phyloP scores from a whole-genome alignment of 208 protist species.

The Crithidia sp. region DNA sequence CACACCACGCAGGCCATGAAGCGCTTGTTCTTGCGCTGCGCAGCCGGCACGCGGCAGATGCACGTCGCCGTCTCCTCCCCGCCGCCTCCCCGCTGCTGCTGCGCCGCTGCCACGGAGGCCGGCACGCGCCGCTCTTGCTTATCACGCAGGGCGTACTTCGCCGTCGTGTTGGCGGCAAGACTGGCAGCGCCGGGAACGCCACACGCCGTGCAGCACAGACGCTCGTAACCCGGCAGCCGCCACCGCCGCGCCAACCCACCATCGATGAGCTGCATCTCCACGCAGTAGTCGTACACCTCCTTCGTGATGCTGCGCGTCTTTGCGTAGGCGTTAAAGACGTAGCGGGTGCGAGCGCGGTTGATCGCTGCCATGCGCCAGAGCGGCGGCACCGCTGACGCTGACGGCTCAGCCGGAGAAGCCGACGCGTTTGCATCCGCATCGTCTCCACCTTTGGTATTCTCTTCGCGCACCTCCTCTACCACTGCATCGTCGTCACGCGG shows the following conservation, averaged over 20 bases:
- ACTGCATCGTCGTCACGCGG: slow-evolving; percentile 14
- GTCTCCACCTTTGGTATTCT: neutral
- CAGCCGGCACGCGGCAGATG: slow-evolving; percentile 79
- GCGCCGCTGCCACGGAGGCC: slow-evolving; percentile 12
- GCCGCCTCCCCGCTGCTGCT: neutral
- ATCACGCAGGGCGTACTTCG: slow-evolving; percentile 64
- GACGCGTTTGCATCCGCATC: neutral
- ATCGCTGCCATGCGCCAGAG: slow-evolving; percentile 83
- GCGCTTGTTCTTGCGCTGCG: slow-evolving; percentile 53
- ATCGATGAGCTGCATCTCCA: slow-evolving; percentile 88
- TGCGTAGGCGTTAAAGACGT: slow-evolving; percentile 73
- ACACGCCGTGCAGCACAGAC: slow-evolving; percentile 84
- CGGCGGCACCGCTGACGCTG: slow-evolving; percentile 47
- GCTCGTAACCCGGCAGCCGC: slow-evolving; percentile 83
- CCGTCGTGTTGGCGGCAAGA: slow-evolving; percentile 50
- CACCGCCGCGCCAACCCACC: slow-evolving; percentile 75
- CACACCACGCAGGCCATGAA: slow-evolving; percentile 81
- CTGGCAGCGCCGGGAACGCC: slow-evolving; percentile 72
- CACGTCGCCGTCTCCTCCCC: slow-evolving; percentile 41
- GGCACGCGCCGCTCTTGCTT: slow-evolving; percentile 41
- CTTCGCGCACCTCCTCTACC: slow-evolving; percentile 3
- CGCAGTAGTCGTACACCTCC: slow-evolving; percentile 87
- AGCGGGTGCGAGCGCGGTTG: slow-evolving; percentile 83
- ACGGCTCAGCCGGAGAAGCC: neutral
- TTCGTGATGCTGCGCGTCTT: slow-evolving; percentile 51